Conservation (phyloP, 2,329 filamentous ascomycete genomes). For the Claviceps sp. region DNA sequence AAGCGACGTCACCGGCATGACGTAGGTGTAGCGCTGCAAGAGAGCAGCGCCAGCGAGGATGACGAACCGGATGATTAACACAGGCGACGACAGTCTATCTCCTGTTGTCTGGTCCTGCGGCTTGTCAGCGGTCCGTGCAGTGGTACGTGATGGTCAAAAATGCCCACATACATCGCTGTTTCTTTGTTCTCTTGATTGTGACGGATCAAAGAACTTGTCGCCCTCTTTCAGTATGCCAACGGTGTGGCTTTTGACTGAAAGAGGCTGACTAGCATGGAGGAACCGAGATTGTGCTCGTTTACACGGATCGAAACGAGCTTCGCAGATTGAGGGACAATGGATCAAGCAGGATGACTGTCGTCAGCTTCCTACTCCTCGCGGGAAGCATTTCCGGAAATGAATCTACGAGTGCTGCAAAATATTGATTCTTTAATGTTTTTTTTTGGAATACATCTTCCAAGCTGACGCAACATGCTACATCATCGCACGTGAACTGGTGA, state of each 20-base stretch:
- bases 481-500: too few relatives aligned
- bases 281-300: neutral
- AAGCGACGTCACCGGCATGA: conserved; percentile 17
- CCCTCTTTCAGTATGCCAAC: neutral
- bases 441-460: neutral
- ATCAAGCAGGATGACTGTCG: conserved; percentile 51
- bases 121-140: conserved; percentile 10
- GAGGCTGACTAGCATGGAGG: neutral
- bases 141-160: neutral
- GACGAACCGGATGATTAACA: conserved; percentile 51
- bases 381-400: conserved; percentile 15
- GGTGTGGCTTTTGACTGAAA: neutral
- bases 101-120: conserved; percentile 51
- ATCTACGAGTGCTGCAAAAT: neutral
- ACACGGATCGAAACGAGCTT: conserved; percentile 9
- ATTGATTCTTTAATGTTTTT: neutral
- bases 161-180: neutral
- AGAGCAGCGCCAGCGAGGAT: conserved; percentile 45
- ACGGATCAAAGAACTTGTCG: neutral
- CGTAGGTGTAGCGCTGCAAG: conserved; percentile 24
- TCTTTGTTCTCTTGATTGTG: neutral
- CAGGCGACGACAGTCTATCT: conserved; percentile 49
- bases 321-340: conserved; percentile 44
- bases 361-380: conserved; percentile 28
- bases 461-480: too few relatives aligned